Percentiles rank a stretch among this genome's conserved stretches.
Evolutionary conservation across 2,329 filamentous ascomycete species (phyloP).

Genomic region (Knoxdaviesia capensis): DNA sequence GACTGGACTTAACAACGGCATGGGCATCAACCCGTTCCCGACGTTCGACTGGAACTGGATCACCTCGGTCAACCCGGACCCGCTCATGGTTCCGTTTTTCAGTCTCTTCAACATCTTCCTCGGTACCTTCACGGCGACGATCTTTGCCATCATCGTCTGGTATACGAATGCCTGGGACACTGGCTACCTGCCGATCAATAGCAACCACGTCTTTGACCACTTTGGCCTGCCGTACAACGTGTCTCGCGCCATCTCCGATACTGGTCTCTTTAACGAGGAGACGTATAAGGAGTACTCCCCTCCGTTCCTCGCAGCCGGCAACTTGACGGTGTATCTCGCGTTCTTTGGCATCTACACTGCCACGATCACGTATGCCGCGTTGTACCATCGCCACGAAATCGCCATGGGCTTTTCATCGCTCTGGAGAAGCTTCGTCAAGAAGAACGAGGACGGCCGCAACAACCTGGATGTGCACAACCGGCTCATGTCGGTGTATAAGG

Average conservation of each 20-base stretch:
- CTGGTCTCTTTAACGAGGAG: conserved; percentile 21
- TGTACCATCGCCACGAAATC: conserved; percentile 33
- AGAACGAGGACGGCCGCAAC: conserved; percentile 21
- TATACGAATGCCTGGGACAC: conserved; percentile 38
- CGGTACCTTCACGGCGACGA: conserved; percentile 32
- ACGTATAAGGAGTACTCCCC: conserved; percentile 30
- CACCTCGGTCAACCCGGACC: conserved; percentile 24
- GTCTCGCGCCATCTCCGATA: conserved; percentile 17
- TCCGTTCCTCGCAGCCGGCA: conserved; percentile 28
- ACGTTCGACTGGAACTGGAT: conserved; percentile 27
- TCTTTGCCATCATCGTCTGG: conserved; percentile 34
- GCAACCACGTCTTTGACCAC: conserved; percentile 29
- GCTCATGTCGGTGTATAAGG: conserved; percentile 23
- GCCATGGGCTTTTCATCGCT: conserved; percentile 25
- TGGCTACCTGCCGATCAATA: conserved; percentile 31
- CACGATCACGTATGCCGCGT: conserved; percentile 25
- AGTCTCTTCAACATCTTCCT: conserved; percentile 42
- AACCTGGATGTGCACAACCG: conserved; percentile 21
- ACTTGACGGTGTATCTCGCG: conserved; percentile 30
- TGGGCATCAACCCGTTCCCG: conserved; percentile 24
- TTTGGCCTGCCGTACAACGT: conserved; percentile 26
- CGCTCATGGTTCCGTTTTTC: conserved; percentile 29
- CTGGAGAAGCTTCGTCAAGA: conserved; percentile 23
- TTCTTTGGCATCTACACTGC: conserved; percentile 35
- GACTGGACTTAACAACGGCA: conserved; percentile 21